Conservation (phyloP, 345 rosid genomes). For the Salix dunnii region DNA sequence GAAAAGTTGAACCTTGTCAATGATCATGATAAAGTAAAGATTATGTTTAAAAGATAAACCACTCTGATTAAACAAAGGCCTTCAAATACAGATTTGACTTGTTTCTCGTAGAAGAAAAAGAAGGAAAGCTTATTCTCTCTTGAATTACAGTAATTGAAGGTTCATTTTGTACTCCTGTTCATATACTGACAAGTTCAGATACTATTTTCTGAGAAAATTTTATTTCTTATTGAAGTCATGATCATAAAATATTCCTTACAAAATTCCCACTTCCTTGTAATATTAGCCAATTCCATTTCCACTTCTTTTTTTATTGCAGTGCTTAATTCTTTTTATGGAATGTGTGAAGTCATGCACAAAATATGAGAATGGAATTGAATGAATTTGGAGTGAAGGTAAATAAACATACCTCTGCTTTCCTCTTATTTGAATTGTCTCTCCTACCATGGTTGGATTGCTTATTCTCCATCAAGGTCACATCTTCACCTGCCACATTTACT, state of each 20-base stretch:
- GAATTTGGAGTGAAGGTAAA: background rate
- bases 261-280: no score
- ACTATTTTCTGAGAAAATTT: background rate
- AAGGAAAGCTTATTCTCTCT: background rate
- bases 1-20: background rate
- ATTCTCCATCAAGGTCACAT: slow-evolving; percentile 5
- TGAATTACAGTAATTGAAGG: background rate
- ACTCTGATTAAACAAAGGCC: background rate
- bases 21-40: background rate
- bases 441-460: background rate
- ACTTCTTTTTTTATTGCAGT: background rate
- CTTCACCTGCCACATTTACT: slow-evolving; percentile 12
- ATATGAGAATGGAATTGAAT: background rate
- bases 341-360: background rate
- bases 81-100: no score
- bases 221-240: background rate
- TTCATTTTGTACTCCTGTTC: background rate
- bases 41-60: no score
- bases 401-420: slow-evolving; percentile 45
- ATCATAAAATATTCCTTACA: background rate
- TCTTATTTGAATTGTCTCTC: slow-evolving; percentile 27
- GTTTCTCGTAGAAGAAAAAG: background rate
- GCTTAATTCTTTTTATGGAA: background rate
- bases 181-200: background rate
- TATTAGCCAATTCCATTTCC: no score